Evolutionary conservation across 495 filamentous ascomycete species (phyloP), one percentile per base, ranked within the genome.

Genomic region (Podospora australis): DNA sequence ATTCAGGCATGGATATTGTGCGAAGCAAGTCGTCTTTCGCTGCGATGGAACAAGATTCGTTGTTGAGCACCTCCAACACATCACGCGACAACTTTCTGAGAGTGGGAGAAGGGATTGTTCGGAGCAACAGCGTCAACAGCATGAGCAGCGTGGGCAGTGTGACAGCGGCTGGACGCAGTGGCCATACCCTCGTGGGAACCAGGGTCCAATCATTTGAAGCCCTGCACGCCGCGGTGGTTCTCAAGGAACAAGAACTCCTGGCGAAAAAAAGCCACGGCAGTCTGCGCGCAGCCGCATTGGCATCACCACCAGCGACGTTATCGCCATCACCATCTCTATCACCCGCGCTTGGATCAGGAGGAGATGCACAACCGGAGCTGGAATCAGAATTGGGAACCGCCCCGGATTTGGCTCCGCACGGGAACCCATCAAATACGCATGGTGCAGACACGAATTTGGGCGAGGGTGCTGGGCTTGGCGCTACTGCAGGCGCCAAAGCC

Each of bases 171-270:
- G 53, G 47, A 20, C 45, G 51, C 35, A n/a, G n/a, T n/a, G 46
- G 57, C 52, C 34, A 48, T 29, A 52, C 46, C 16, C 49, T 58
- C 43, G 59, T 61, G 52, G 56, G 50, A 58, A 42, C 53, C 36
- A 58, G 57, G 58, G 54, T 62, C 57, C 55, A 67, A 54, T 64
- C 62, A 40, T 59, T 58, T 34, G 59, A 63, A 46, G 55, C 62
- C 29, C 23, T 63, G 36, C 60, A 52, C 6, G 51, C 58, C 2
- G 25, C 58, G 32, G 55, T 38, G 23, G 40, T 55, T 19, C 39
- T 11, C 36, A 50, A 42, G 22, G 56, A 59, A 56, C 55, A 56
- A 51, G 55, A 63, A 26, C 53, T 61, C 32, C 46, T 48, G 20
- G 48, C 43, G 29, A 34, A 58, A 36, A 50, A 59, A 51, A 49